These are phyloP conservation scores for Tylopilus plumbeoviolaceoides DNA, from an alignment of 768 basidiomycete genomes.

Conservation along the genomic window DNA sequence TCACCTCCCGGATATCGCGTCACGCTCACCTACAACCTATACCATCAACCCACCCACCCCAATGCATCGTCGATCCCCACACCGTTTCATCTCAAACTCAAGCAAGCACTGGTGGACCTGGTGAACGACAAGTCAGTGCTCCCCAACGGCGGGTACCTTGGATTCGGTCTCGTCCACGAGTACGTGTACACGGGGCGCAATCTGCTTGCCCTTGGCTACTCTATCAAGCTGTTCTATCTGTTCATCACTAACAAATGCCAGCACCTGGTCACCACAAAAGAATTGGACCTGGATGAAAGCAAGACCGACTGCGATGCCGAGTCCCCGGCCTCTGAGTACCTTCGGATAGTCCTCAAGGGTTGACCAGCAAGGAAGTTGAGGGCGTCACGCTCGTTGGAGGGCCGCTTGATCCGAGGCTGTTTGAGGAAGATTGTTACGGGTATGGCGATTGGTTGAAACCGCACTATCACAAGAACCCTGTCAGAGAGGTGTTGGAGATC, in stretches of 20 bases:
- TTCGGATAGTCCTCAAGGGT: not conserved
- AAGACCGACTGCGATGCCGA: not conserved
- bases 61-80: not conserved
- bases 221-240: constrained; percentile 3
- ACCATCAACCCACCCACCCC: not conserved
- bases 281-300: not conserved
- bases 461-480: constrained; percentile 1
- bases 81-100: too few relatives aligned
- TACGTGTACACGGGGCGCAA: not conserved
- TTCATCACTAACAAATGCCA: fast-evolving
- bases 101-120: not conserved
- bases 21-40: constrained; percentile 43
- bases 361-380: constrained; percentile 5
- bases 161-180: constrained; percentile 13
- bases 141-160: constrained; percentile 4
- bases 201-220: not conserved
- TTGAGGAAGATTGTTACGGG: too few relatives aligned
- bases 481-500: constrained; percentile 9
- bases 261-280: not conserved
- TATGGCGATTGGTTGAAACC: not conserved
- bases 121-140: constrained; percentile 1
- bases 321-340: fast-evolving
- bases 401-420: not conserved
- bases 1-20: constrained; percentile 41
- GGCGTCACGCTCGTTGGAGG: constrained; percentile 1